phyloP scores from a whole-genome alignment of 306 rosid species.

The Gastrolobium bilobum region DNA sequence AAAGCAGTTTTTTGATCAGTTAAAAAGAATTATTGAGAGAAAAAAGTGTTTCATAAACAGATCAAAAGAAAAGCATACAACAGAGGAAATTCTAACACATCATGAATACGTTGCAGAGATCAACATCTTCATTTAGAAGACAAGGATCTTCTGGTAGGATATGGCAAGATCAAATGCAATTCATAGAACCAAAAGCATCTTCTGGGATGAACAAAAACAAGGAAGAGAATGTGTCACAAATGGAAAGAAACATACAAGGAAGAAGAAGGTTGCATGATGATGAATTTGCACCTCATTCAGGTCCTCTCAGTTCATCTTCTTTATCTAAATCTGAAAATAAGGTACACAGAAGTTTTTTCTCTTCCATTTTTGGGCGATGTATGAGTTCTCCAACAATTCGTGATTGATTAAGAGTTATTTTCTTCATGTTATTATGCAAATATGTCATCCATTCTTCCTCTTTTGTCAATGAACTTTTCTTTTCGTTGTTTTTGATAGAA shows the following conservation, averaged over 20 bases:
- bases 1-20: conserved; percentile 16
- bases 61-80: conserved; percentile 2
- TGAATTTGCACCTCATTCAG: conserved; percentile 26
- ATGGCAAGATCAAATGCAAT: conserved; percentile 60
- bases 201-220: conserved; percentile 24
- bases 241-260: conserved; percentile 19
- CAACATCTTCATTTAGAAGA: conserved; percentile 71
- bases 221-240: conserved; percentile 32
- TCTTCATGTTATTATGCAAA: conserved; percentile 21
- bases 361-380: conserved; percentile 60
- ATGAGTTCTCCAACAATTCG: conserved; percentile 49
- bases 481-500: not conserved
- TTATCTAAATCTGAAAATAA: conserved; percentile 44
- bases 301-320: conserved; percentile 21
- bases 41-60: not conserved
- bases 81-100: not conserved
- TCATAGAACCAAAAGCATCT: conserved; percentile 42
- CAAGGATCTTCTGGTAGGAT: conserved; percentile 89
- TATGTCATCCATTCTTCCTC: not conserved
- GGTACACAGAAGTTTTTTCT: conserved; percentile 51
- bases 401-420: conserved; percentile 23
- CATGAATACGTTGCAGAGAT: conserved; percentile 70
- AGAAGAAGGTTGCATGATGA: conserved; percentile 35
- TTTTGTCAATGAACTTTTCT: not conserved
- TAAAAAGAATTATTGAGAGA: conserved; percentile 27